phyloP scores from a whole-genome alignment of 1,284 basidiomycete genomes.

The Ustilago sp. region DNA sequence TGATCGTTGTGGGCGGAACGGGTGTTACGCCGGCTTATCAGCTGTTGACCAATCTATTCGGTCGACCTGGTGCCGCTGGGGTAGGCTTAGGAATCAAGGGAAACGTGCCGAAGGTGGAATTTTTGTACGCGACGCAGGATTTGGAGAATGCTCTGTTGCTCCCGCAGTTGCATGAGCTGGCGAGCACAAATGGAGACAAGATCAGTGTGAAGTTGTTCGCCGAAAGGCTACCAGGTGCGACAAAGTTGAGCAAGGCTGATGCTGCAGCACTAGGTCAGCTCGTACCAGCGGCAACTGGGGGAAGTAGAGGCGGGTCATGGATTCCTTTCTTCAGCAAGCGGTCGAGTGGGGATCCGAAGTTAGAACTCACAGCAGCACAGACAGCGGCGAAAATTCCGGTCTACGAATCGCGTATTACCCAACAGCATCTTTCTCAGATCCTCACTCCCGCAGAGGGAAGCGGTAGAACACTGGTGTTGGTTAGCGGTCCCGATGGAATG shows the following conservation, averaged over 20 bases:
- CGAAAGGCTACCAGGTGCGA: slow-evolving; percentile 18
- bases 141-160: slow-evolving; percentile 36
- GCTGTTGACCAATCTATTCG: slow-evolving; percentile 45
- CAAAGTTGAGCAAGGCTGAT: slow-evolving; percentile 3
- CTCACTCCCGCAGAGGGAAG: not conserved
- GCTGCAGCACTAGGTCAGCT: slow-evolving; percentile 18
- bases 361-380: slow-evolving; percentile 7
- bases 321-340: slow-evolving; percentile 13
- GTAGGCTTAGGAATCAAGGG: not conserved
- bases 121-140: slow-evolving; percentile 41
- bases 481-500: slow-evolving; percentile 56
- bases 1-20: slow-evolving; percentile 55
- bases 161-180: slow-evolving; percentile 37
- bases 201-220: slow-evolving; percentile 34
- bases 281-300: not conserved
- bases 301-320: slow-evolving; percentile 5
- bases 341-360: slow-evolving; percentile 10
- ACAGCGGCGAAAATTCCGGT: slow-evolving; percentile 24
- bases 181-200: slow-evolving; percentile 18
- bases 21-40: slow-evolving; percentile 59
- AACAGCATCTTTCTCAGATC: slow-evolving; percentile 22
- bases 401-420: slow-evolving; percentile 40
- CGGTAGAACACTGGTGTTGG: slow-evolving; percentile 28
- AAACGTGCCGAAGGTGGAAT: slow-evolving; percentile 28
- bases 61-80: slow-evolving; percentile 2